Conservation (phyloP, 805 yeast genomes). For the Metschnikowia arizonensis region DNA sequence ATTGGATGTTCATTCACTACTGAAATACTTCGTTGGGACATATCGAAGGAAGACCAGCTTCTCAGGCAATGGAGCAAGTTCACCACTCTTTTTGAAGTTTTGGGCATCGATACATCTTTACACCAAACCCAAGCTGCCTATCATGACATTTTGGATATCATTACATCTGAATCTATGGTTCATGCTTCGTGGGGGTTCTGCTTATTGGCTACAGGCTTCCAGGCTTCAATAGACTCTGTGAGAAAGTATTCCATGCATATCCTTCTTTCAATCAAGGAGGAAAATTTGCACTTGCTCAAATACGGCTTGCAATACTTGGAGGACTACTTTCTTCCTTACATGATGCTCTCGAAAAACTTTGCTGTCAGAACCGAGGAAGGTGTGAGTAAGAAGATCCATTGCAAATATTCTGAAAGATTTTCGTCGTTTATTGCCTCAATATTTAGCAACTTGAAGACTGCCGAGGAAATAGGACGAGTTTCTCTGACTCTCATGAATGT, state of each 20-base stretch:
- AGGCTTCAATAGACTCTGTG: slow-evolving; percentile 73
- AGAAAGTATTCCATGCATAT: slow-evolving; percentile 57
- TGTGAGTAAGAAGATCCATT: slow-evolving; percentile 28
- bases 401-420: slow-evolving; percentile 57
- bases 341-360: slow-evolving; percentile 63
- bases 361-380: slow-evolving; percentile 31
- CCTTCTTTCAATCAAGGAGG: slow-evolving; percentile 47
- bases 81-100: slow-evolving; percentile 70
- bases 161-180: slow-evolving; percentile 48
- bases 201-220: slow-evolving; percentile 70
- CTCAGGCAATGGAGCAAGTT: slow-evolving; percentile 66
- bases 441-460: slow-evolving; percentile 24
- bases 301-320: slow-evolving; percentile 42
- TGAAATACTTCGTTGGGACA: slow-evolving; percentile 44
- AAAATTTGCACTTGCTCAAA: slow-evolving; percentile 37
- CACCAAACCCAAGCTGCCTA: slow-evolving; percentile 82
- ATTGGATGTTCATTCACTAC: slow-evolving; percentile 33
- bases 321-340: slow-evolving; percentile 51
- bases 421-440: slow-evolving; percentile 42
- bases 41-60: slow-evolving; percentile 18
- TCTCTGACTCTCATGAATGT: slow-evolving; percentile 36
- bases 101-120: slow-evolving; percentile 79
- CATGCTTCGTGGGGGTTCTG: slow-evolving; percentile 70
- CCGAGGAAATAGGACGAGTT: slow-evolving; percentile 24
- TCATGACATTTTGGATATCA: slow-evolving; percentile 53